Evolutionary conservation across 805 yeast genomes (phyloP), one percentile per base, ranked within the genome.

Genomic region (Wickerhamiella domercqiae): DNA sequence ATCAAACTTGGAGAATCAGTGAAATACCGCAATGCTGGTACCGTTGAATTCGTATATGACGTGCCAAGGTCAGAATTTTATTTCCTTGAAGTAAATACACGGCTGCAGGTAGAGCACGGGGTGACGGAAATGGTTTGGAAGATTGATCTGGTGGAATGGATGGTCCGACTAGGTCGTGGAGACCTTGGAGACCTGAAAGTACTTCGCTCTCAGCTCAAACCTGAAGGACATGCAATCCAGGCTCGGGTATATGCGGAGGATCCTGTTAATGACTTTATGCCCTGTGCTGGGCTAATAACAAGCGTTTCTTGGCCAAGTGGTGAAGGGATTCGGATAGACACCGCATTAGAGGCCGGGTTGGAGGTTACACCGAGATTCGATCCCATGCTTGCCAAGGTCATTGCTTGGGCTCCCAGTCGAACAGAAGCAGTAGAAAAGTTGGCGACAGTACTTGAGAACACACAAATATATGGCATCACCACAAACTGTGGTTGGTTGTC

Each of bases 51-150:
- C 55, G 83, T 86, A 51, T 84, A 79, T 54, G 95, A 86, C 55
- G 78, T 78, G 53, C 65, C 56, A 40, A 64, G 90, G 49, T 87
- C 83, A 53, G 90, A 78, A 53, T 86, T 86, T 56, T 86, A 84
- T 64, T 86, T 86, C 61, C 65, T 86, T 54, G 96, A 86, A 58
- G 95, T 86, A 47, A 86, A 86, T 56, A 90, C 96, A n/a, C 74
- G 96, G 58, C 69, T 86, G 49, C 96, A 86, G 61, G 96, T 86
- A 36, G 96, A 86, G 62, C 96, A 86, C 59, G 95, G 95, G 31
- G 77, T 86, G 48, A 86, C 96, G 24, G 96, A 86, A 61, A 67
- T 75, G 73, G 93, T 81, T 26, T 84, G 95, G 17, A 94, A 94
- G 3, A 62, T 86, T 39, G 96, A 86, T 60, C 64, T 86, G 46